Percentiles rank a stretch among this genome's conserved stretches.
These are phyloP conservation scores for Cryptosporidium parvum DNA, from an alignment of 169 alveolate species.

Conservation along the genomic window DNA sequence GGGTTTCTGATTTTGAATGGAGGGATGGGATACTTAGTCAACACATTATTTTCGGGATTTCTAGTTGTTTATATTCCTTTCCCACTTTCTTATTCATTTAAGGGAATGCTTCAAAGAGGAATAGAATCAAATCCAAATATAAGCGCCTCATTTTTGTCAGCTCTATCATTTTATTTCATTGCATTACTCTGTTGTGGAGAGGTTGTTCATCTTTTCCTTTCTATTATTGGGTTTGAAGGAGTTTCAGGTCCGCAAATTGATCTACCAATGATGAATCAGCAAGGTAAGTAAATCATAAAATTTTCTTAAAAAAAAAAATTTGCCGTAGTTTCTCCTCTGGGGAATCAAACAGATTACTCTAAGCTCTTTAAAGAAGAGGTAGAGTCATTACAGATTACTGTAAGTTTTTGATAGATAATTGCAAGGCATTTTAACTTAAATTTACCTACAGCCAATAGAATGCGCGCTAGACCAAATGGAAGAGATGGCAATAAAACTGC, in stretches of 20 bases:
- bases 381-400: conserved; percentile 44
- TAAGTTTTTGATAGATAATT: not conserved
- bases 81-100: conserved; percentile 84
- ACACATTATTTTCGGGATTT: conserved; percentile 83
- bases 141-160: conserved; percentile 51
- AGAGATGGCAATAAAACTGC: conserved; percentile 2
- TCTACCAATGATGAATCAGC: conserved; percentile 55
- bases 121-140: conserved; percentile 74
- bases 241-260: conserved; percentile 18
- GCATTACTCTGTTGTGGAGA: conserved; percentile 33
- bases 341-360: conserved; percentile 60
- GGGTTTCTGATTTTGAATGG: conserved; percentile 84
- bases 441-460: not conserved
- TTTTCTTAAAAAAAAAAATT: not conserved
- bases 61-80: conserved; percentile 86
- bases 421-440: not conserved
- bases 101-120: conserved; percentile 85
- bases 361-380: conserved; percentile 58
- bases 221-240: conserved; percentile 19
- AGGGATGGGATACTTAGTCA: conserved; percentile 85
- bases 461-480: conserved; percentile 17
- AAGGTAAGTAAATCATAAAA: conserved; percentile 37
- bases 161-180: conserved; percentile 64
- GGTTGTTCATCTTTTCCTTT: conserved; percentile 1
- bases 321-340: conserved; percentile 28